Evolutionary conservation across 345 rosid species (phyloP).

Genomic region (Rhodomyrtus tomentosa): DNA sequence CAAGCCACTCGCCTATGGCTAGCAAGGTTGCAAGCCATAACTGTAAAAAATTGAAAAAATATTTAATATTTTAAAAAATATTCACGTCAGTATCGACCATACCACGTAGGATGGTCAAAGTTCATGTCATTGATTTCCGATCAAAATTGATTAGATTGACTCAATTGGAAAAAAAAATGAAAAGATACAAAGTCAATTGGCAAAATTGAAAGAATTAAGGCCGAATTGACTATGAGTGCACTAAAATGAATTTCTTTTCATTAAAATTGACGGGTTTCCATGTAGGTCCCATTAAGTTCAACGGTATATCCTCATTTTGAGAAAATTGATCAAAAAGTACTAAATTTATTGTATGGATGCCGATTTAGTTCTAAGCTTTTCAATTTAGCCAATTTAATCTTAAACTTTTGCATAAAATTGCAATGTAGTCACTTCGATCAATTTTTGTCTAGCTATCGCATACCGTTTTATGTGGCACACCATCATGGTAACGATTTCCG

Average conservation of each 20-base stretch:
- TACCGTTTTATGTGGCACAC: neutral
- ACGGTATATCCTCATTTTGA: no score
- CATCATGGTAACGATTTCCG: accelerated
- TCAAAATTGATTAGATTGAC: accelerated
- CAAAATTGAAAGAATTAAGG: neutral
- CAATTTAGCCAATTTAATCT: neutral
- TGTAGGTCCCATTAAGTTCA: no score
- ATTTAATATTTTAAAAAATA: neutral
- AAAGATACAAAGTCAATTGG: neutral
- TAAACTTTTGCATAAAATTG: neutral
- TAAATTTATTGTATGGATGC: neutral
- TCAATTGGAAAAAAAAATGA: neutral
- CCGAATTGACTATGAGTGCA: no score
- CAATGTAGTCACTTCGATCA: neutral
- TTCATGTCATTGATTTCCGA: accelerated
- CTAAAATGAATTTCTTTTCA: no score
- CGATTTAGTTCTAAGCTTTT: neutral
- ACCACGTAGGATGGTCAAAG: accelerated
- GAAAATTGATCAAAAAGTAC: neutral
- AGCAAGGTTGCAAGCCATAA: accelerated
- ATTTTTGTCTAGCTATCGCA: accelerated
- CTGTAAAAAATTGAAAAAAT: no score
- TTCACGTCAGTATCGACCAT: accelerated
- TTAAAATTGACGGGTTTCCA: no score
- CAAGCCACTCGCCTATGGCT: no score